Conservation (phyloP, 441 rosid species). For the Populus hybrid region DNA sequence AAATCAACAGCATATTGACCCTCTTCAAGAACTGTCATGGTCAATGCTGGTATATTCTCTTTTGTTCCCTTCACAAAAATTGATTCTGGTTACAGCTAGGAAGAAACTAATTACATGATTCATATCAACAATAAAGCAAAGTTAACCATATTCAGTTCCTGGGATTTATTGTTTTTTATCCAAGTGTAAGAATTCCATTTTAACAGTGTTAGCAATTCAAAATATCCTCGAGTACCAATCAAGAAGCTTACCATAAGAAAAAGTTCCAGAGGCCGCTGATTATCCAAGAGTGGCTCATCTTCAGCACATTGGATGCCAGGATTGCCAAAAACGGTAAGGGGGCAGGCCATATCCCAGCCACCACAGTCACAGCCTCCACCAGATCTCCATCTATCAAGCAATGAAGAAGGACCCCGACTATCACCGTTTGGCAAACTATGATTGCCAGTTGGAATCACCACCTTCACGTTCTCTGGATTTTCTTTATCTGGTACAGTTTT, state of each 20-base stretch:
- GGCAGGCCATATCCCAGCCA: slow-evolving; percentile 99
- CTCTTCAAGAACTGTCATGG: slow-evolving; percentile 54
- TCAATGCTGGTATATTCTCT: slow-evolving; percentile 58
- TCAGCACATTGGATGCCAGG: slow-evolving; percentile 40
- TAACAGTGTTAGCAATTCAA: neutral
- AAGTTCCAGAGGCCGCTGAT: slow-evolving; percentile 59
- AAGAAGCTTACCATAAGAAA: slow-evolving; percentile 55
- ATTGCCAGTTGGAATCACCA: slow-evolving; percentile 75
- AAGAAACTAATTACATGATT: neutral
- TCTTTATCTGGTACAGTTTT: slow-evolving; percentile 24
- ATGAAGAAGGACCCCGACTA: slow-evolving; percentile 57
- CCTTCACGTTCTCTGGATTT: slow-evolving; percentile 48
- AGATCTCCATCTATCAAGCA: slow-evolving; percentile 82
- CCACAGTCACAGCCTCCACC: slow-evolving; percentile 99
- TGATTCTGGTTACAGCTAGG: slow-evolving; percentile 10
- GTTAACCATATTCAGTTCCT: neutral
- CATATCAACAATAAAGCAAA: neutral
- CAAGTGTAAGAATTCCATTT: neutral
- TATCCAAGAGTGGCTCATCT: slow-evolving; percentile 49
- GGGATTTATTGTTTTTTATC: neutral
- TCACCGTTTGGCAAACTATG: slow-evolving; percentile 67
- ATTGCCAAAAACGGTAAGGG: slow-evolving; percentile 66
- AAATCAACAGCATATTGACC: slow-evolving; percentile 80
- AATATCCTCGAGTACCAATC: slow-evolving; percentile 8
- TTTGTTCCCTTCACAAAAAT: slow-evolving; percentile 53